Base-by-base conservation (phyloP, 768 basidiomycete species). In the Lepiota brunneoincarnata region DNA sequence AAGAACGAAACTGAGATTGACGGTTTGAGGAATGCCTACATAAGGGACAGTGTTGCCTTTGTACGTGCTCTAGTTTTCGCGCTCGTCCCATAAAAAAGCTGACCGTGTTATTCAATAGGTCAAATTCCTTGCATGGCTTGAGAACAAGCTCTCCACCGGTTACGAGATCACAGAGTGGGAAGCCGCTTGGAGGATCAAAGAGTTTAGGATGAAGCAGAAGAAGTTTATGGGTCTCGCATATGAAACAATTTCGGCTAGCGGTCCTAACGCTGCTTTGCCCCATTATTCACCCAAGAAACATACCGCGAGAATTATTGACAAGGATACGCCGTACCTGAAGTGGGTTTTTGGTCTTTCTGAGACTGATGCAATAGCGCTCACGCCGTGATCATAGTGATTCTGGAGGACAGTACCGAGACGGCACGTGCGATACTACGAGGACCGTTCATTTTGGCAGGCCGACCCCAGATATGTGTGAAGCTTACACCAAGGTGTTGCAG, bases 401-500 rank as follows among this genome's bases (percentile, higher is more conserved):
- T 12, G 96, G 96, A 43, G 93, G 87, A 4, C 87, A 93, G 66
- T 93, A 89, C 67, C 75, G 79, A 58, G 95, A 98, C 63, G 95
- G 93, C 4, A 98, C 96, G 9, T 89, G 87, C 69, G 87, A 91
- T 64, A 90, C 87, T 21, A 89, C 87, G 12, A 81, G 89, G 45
- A 91, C 90, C 0, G 71, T 92, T 24, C 90, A 93, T 72, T 91
- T 95, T 64, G 93, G 93, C 38, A 80, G 85, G n/a, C 90, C 91
- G 6, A 84, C 87, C n/a, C 56, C 76, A n/a, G 88, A 92, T 58
- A 86, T 92, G 66, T 87, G 83, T 65, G 89, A 94, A 59, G 93
- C 96, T 1, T 99, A 86, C 70, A 99, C 97, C 26, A 79, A 93
- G 42, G 97, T 98, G 39, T 68, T 99, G 54, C 97, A 99, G 71